Evolutionary conservation across 805 yeast species (phyloP).

Genomic region (Saccharomycopsis sp.): DNA sequence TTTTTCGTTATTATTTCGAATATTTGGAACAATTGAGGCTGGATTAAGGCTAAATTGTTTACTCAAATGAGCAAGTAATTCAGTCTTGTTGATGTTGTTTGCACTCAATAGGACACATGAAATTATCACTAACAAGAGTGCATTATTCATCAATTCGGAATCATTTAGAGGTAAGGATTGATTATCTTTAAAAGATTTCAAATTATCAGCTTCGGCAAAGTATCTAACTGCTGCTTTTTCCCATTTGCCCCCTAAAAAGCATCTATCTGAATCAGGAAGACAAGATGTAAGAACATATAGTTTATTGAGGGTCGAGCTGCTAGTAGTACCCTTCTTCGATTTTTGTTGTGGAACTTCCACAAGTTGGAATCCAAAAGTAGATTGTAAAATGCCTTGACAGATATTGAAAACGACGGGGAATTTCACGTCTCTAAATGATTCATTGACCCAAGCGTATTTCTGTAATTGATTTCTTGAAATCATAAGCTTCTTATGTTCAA

Average conservation of each 20-base stretch:
- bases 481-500: constrained; percentile 14
- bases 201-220: constrained; percentile 6
- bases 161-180: constrained; percentile 20
- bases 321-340: neutral
- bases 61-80: constrained; percentile 34
- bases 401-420: constrained; percentile 17
- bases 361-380: constrained; percentile 14
- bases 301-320: too few relatives aligned
- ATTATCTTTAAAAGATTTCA: constrained; percentile 7
- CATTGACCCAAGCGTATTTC: constrained; percentile 17
- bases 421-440: constrained; percentile 12
- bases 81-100: constrained; percentile 34
- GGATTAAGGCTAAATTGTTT: constrained; percentile 29
- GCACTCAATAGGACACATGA: constrained; percentile 24
- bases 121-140: constrained; percentile 23
- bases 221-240: constrained; percentile 9
- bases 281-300: constrained; percentile 8
- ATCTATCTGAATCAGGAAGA: constrained; percentile 1
- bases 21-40: constrained; percentile 2
- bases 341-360: neutral
- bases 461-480: constrained; percentile 17
- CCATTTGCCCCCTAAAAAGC: constrained; percentile 14
- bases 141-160: constrained; percentile 22
- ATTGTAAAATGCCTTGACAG: constrained; percentile 13
- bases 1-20: constrained; percentile 12